A percentile compares a stretch with the other conserved stretches of the same genome.
These are phyloP conservation scores for Coemansia sp. DNA, from an alignment of 192 early-diverging fungal species.

Conservation along the genomic window DNA sequence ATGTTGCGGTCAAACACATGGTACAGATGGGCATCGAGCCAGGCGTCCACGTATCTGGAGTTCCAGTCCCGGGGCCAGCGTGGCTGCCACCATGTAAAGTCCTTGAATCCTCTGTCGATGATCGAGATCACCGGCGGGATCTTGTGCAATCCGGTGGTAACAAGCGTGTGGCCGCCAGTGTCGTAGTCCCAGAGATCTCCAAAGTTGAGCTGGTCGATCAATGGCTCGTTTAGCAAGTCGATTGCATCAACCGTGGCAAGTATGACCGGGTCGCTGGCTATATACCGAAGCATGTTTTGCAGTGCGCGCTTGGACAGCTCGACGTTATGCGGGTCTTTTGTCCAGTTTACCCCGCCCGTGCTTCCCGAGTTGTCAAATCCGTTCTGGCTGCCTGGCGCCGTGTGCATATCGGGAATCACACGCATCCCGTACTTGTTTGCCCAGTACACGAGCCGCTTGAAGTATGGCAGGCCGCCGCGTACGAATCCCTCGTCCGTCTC, in stretches of 20 bases:
- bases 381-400: slow-evolving; percentile 61
- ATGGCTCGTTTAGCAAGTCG: slow-evolving; percentile 49
- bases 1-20: slow-evolving; percentile 55
- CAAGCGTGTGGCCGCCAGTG: slow-evolving; percentile 40
- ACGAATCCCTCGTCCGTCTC: slow-evolving; percentile 56
- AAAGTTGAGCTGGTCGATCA: slow-evolving; percentile 48
- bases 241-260: slow-evolving; percentile 42
- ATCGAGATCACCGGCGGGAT: slow-evolving; percentile 43
- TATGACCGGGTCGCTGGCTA: slow-evolving; percentile 48
- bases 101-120: slow-evolving; percentile 51
- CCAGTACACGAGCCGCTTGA: slow-evolving; percentile 54
- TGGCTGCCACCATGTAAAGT: slow-evolving; percentile 50
- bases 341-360: slow-evolving; percentile 52
- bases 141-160: slow-evolving; percentile 26
- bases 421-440: slow-evolving; percentile 56
- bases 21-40: slow-evolving; percentile 54
- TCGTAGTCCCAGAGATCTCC: slow-evolving; percentile 53
- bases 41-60: slow-evolving; percentile 38
- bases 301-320: slow-evolving; percentile 56
- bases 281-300: slow-evolving; percentile 56
- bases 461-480: slow-evolving; percentile 46
- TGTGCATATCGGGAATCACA: slow-evolving; percentile 61
- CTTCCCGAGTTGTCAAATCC: slow-evolving; percentile 60
- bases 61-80: slow-evolving; percentile 54
- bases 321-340: slow-evolving; percentile 50